These are phyloP conservation scores for Arachis stenosperma DNA, from an alignment of 306 rosid genomes.

Conservation along the genomic window DNA sequence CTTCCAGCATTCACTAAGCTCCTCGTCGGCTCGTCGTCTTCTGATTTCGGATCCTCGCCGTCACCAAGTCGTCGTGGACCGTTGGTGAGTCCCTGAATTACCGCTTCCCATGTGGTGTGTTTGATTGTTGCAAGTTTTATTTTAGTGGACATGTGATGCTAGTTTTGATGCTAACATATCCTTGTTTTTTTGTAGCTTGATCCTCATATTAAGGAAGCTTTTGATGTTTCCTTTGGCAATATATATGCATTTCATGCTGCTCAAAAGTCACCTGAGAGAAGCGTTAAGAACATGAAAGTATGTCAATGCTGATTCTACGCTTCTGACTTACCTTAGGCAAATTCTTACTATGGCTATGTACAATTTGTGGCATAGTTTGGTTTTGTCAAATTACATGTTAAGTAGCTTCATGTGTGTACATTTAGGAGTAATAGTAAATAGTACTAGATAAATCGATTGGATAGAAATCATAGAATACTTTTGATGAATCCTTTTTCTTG, in stretches of 20 bases:
- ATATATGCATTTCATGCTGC: constrained; percentile 92
- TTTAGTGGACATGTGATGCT: too few relatives aligned
- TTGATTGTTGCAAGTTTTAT: too few relatives aligned
- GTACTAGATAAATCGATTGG: constrained; percentile 23
- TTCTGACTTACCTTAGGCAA: constrained; percentile 17
- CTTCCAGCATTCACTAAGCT: too few relatives aligned
- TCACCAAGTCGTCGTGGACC: too few relatives aligned
- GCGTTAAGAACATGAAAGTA: constrained; percentile 93
- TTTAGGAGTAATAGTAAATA: constrained; percentile 18
- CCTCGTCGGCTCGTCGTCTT: too few relatives aligned
- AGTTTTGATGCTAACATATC: too few relatives aligned
- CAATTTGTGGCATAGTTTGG: not conserved
- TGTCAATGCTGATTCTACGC: constrained; percentile 38
- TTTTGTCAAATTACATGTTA: constrained; percentile 1
- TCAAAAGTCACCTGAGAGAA: constrained; percentile 76
- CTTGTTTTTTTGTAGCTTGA: constrained; percentile 63
- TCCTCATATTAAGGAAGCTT: constrained; percentile 71
- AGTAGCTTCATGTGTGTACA: constrained; percentile 20
- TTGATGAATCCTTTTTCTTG: not conserved
- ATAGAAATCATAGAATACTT: not conserved
- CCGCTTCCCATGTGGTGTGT: too few relatives aligned
- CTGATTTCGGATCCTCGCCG: too few relatives aligned
- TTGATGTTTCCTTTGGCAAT: constrained; percentile 86
- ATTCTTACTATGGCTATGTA: not conserved
- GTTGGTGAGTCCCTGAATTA: too few relatives aligned